A percentile compares a stretch with the other conserved stretches of the same genome.
Conservation (phyloP, 2,329 filamentous ascomycete genomes). For the Fusarium napiforme region DNA sequence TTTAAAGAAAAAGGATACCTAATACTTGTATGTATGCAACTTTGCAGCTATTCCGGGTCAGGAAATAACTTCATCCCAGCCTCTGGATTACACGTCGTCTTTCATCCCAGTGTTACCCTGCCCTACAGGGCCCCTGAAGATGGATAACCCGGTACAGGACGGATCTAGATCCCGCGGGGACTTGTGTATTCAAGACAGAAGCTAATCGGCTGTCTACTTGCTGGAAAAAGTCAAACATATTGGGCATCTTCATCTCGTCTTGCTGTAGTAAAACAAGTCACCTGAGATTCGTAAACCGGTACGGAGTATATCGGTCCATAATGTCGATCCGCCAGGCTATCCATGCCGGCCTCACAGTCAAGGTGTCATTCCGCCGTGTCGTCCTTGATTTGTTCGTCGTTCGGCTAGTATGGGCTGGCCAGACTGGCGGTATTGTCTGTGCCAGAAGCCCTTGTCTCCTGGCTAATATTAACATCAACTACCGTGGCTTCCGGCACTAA, state of each 20-base stretch:
- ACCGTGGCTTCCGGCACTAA: slow-evolving; percentile 32
- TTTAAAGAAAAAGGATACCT: background rate
- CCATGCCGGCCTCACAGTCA: slow-evolving; percentile 31
- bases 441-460: slow-evolving; percentile 19
- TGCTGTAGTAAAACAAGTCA: slow-evolving; percentile 6
- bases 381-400: slow-evolving; percentile 23
- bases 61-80: slow-evolving; percentile 3
- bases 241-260: slow-evolving; percentile 24
- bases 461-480: slow-evolving; percentile 34
- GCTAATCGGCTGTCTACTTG: slow-evolving; percentile 8
- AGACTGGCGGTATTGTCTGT: slow-evolving; percentile 29
- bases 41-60: background rate
- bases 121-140: slow-evolving; percentile 4
- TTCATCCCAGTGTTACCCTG: slow-evolving; percentile 2
- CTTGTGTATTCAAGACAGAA: slow-evolving; percentile 6
- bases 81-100: slow-evolving; percentile 7
- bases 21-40: background rate
- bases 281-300: slow-evolving; percentile 8
- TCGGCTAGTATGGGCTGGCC: slow-evolving; percentile 30
- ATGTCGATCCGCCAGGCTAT: slow-evolving; percentile 30
- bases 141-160: slow-evolving; percentile 3
- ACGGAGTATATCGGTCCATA: slow-evolving; percentile 1
- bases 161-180: slow-evolving; percentile 25
- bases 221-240: slow-evolving; percentile 30
- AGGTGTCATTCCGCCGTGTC: slow-evolving; percentile 34